Evolutionary conservation across 108 stramenopile species (phyloP).

Genomic region (Cylindrotheca fusiformis): DNA sequence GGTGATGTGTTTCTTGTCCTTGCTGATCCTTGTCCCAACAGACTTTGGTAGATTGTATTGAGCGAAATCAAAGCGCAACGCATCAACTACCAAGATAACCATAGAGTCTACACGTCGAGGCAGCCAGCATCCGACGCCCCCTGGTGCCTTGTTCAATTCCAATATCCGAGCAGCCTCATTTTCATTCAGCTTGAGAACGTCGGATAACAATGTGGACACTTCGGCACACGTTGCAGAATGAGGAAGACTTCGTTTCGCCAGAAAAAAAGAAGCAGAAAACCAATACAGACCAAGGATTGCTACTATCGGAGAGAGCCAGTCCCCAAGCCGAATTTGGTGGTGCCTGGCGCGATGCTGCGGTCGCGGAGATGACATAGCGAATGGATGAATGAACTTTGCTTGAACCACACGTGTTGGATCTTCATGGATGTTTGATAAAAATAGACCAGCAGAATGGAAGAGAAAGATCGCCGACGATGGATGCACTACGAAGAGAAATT

Average conservation of each 20-base stretch:
- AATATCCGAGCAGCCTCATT: slow-evolving; percentile 11
- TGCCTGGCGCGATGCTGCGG: neutral
- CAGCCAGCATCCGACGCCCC: slow-evolving; percentile 66
- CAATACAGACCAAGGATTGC: slow-evolving; percentile 40
- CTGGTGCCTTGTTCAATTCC: slow-evolving; percentile 1
- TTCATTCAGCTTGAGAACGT: slow-evolving; percentile 34
- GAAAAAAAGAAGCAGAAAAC: slow-evolving; percentile 56
- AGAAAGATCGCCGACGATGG: too few species aligned
- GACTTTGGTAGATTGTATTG: slow-evolving; percentile 68
- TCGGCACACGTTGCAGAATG: slow-evolving; percentile 50
- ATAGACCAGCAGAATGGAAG: too few species aligned
- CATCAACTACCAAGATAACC: slow-evolving; percentile 91
- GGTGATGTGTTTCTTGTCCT: slow-evolving; percentile 4
- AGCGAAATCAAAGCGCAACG: slow-evolving; percentile 95
- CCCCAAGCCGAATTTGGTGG: slow-evolving; percentile 5
- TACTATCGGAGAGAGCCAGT: slow-evolving; percentile 16
- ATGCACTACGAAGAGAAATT: too few species aligned
- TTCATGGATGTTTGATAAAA: too few species aligned
- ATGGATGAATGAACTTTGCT: too few species aligned
- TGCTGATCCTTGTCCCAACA: slow-evolving; percentile 54
- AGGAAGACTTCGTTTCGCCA: slow-evolving; percentile 48
- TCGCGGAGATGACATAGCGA: too few species aligned
- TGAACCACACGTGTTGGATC: too few species aligned
- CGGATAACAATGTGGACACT: slow-evolving; percentile 29
- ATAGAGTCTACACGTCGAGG: slow-evolving; percentile 73